Evolutionary conservation across 257 asterid species (phyloP), one percentile per base, ranked within the genome.

Genomic region (Scutellaria galericulata): DNA sequence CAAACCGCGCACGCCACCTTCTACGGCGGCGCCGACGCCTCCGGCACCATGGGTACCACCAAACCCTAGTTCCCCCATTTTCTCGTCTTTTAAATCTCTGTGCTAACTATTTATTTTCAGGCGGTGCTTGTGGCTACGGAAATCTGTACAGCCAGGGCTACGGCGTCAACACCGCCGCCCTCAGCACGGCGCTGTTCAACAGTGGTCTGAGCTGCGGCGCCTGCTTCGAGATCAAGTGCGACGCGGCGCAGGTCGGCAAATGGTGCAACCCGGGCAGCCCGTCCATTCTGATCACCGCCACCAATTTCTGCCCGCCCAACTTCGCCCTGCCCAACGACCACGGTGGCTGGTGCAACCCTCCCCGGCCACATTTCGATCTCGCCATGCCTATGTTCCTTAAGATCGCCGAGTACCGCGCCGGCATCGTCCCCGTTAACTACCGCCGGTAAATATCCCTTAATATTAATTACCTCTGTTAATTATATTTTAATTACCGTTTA

Each of bases 291-390:
- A 72, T 91, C 3, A 91, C 97, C 3, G 97, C 94, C 0, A 90
- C 97, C 2, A 90, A 90, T 55, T 88, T 90, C 79, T 90, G 97
- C 81, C 97, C 97, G 0, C 97, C 96, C 0, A 90, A 90, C 69
- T 81, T 12, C 40, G 93, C 91, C 24, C 74, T 81, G 54, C 88
- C 97, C 31, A 91, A 57, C 64, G 87, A 91, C 71, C 79, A 91
- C 58, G 97, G 97, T 9, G 96, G 97, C 4, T 91, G 97, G 97
- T 91, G 97, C 64, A 91, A 91, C 78, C 96, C 97, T 3, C 97
- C 97, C 0, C 81, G 96, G 31, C 64, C 89, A 9, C 97, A 90
- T 70, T 90, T 90, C 66, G 97, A 90, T 59, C 89, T 90, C 45
- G 90, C 97, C 58, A 83, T 88, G 93, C 97, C 97, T 1, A 87